Evolutionary conservation across 164 flowering plant species (phyloP).

Genomic region (Piper longum): DNA sequence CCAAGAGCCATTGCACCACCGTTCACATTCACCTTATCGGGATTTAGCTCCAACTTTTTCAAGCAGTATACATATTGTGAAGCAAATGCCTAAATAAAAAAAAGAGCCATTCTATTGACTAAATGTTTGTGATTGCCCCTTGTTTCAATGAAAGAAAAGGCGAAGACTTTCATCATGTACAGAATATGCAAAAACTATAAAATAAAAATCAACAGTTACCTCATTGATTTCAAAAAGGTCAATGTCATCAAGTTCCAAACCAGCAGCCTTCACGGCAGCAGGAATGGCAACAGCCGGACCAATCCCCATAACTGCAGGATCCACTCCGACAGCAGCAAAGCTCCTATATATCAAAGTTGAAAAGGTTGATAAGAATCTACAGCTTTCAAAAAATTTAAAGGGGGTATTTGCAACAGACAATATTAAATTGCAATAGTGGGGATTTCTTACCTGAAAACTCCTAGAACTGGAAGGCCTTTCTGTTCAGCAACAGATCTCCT

Average conservation of each 20-base stretch:
- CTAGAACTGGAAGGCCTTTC: slow-evolving; percentile 87
- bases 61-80: slow-evolving; percentile 83
- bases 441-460: slow-evolving; percentile 66
- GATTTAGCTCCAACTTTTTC: slow-evolving; percentile 77
- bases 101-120: not conserved
- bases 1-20: slow-evolving; percentile 98
- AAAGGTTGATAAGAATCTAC: not conserved
- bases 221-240: slow-evolving; percentile 96
- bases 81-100: slow-evolving; percentile 62
- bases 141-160: not conserved
- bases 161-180: too few relatives aligned
- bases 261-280: slow-evolving; percentile 95
- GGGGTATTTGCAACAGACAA: not conserved
- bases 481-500: slow-evolving; percentile 71
- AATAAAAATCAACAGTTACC: slow-evolving; percentile 24
- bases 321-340: slow-evolving; percentile 93
- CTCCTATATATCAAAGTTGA: slow-evolving; percentile 31
- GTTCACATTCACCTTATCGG: slow-evolving; percentile 86
- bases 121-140: not conserved
- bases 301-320: slow-evolving; percentile 89
- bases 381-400: too few relatives aligned
- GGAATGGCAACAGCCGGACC: slow-evolving; percentile 99
- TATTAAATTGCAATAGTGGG: not conserved
- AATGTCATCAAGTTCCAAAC: slow-evolving; percentile 74
- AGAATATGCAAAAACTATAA: not conserved